Evolutionary conservation across 2,329 filamentous ascomycete species (phyloP).

Genomic region (Aureobasidium sp.): DNA sequence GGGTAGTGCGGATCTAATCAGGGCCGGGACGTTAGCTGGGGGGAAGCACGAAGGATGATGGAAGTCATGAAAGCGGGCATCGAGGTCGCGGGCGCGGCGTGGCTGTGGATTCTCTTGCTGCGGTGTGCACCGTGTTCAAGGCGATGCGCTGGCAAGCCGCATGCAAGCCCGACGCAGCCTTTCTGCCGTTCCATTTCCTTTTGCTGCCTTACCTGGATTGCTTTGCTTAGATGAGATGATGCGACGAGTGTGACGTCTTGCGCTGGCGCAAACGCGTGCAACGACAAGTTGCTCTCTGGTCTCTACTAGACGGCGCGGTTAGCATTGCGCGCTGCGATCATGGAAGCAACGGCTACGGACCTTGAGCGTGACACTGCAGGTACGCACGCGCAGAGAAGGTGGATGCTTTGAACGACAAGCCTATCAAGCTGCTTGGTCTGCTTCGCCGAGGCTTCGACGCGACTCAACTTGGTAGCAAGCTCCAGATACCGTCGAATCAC

Average conservation of each 20-base stretch:
- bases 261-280: conserved; percentile 8
- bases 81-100: conserved; percentile 1
- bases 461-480: neutral
- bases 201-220: conserved; percentile 13
- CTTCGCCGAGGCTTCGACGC: conserved; percentile 13
- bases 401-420: conserved; percentile 7
- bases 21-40: conserved; percentile 4
- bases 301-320: neutral
- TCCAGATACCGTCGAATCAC: conserved; percentile 10
- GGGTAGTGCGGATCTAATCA: conserved; percentile 13
- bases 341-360: conserved; percentile 1
- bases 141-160: conserved; percentile 12
- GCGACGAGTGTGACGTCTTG: conserved; percentile 1
- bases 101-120: neutral
- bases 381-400: conserved; percentile 12
- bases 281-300: neutral
- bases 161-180: conserved; percentile 7
- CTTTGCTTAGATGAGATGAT: neutral
- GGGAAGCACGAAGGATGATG: neutral
- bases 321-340: neutral
- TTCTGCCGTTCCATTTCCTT: neutral
- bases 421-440: conserved; percentile 10
- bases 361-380: conserved; percentile 11
- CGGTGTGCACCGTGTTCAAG: conserved; percentile 6
- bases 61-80: neutral